A percentile compares a stretch with the other conserved stretches of the same genome.
Evolutionary conservation across 129 eudicot genomes (phyloP).

Genomic region (Lonicera japonica): DNA sequence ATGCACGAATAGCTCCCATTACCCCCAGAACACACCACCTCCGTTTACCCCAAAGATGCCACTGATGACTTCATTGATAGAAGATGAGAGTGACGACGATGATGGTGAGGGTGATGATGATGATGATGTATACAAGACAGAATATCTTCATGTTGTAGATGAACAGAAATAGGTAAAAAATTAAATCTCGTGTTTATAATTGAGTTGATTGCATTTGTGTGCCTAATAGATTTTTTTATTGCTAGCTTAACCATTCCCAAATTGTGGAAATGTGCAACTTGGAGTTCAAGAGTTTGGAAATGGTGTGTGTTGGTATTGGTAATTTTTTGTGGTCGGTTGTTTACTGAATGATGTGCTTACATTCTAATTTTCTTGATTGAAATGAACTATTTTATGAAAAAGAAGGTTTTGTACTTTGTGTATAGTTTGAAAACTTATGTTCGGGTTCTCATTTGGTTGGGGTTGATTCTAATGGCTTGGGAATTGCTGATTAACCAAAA

Average conservation of each 20-base stretch:
- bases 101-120: constrained; percentile 8
- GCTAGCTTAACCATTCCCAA: constrained; percentile 35
- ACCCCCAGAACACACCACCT: constrained; percentile 45
- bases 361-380: constrained; percentile 57
- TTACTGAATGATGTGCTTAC: constrained; percentile 53
- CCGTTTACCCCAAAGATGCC: constrained; percentile 49
- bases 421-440: constrained; percentile 58
- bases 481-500: constrained; percentile 52
- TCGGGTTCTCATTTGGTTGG: constrained; percentile 66
- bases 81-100: constrained; percentile 24
- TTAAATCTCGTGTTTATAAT: constrained; percentile 26
- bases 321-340: constrained; percentile 62
- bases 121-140: constrained; percentile 33
- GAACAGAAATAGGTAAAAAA: constrained; percentile 26
- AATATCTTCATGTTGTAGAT: constrained; percentile 5
- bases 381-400: constrained; percentile 51
- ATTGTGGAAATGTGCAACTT: constrained; percentile 14
- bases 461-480: constrained; percentile 75
- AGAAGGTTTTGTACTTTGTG: constrained; percentile 67
- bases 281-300: constrained; percentile 61
- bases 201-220: constrained; percentile 37
- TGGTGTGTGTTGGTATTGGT: constrained; percentile 66
- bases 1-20: constrained; percentile 22
- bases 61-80: constrained; percentile 18
- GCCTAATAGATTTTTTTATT: constrained; percentile 31